Evolutionary conservation across 2,329 filamentous ascomycete genomes (phyloP), one percentile per base, ranked within the genome.

Genomic region (Pseudogymnoascus sp.): DNA sequence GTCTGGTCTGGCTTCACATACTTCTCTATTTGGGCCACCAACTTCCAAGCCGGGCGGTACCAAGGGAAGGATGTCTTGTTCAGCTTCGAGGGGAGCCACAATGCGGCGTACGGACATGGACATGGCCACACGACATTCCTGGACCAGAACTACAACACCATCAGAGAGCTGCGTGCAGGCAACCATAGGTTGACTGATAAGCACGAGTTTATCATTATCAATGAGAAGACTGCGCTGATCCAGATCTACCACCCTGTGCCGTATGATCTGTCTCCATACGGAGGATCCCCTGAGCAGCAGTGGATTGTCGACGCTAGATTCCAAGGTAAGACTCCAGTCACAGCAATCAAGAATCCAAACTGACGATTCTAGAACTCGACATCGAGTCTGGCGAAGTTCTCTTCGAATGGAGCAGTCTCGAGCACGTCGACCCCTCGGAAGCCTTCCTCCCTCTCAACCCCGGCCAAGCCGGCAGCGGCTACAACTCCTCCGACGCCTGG

Each of bases 391-490:
- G 82, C 2, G 74, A 79, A 42, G 71, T 86, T 3, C 65, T 85
- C 10, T 86, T 86, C 66, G 82, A 86, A 67, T 86, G 83, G 84
- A 77, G 77, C 31, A 81, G 80, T 66, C 72, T 85, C 8, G 81
- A 85, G 63, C 80, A 85, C 70, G 65, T 68, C 6, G 56, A 61
- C 47, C 81, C 80, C 1, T 75, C 56, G 79, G 79, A 81, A 66
- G 75, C 77, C 5, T 72, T 81, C 11, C 72, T 81, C 10, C 76
- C 77, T 11, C 72, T 81, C 31, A 77, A 78, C 65, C 76, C 77
- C 0, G 79, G 79, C 26, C 77, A 80, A 64, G 75, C 74, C 13
- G 71, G 75, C 14, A 68, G 70, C 10, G 75, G 74, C 6, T 73
- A 71, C 42, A 76, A 75, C 66, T 74, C 72, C 8, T 72, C 72